Conservation (phyloP, 257 asterid species). For the Scutellaria galericulata region DNA sequence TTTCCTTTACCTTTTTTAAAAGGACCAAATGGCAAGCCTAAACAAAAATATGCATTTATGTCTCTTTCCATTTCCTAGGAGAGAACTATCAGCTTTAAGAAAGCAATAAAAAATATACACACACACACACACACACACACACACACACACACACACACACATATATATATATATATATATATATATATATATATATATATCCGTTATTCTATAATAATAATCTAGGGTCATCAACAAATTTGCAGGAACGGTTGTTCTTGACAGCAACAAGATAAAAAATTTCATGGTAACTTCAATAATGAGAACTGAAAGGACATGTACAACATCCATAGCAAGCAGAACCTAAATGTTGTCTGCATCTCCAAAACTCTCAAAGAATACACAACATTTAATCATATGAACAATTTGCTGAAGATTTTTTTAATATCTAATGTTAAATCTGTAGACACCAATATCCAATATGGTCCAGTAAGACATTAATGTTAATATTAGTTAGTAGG, state of each 20-base stretch:
- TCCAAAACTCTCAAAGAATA: slow-evolving; percentile 6
- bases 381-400: neutral
- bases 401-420: neutral
- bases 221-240: neutral
- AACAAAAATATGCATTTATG: neutral
- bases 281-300: slow-evolving; percentile 18
- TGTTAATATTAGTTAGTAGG: slow-evolving; percentile 5
- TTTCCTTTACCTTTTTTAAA: neutral
- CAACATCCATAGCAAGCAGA: neutral
- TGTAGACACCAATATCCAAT: neutral
- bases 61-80: neutral
- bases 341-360: neutral
- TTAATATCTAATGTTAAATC: neutral
- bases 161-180: no score
- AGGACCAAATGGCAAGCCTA: slow-evolving; percentile 14
- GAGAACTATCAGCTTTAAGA: no score
- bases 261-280: neutral
- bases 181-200: no score
- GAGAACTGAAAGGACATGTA: slow-evolving; percentile 4
- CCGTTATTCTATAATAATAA: no score
- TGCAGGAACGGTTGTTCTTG: neutral
- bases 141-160: no score
- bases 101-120: no score
- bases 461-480: neutral
- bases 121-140: no score